phyloP scores from a whole-genome alignment of 2,329 filamentous ascomycete species.

The Fusarium austroafricanum region DNA sequence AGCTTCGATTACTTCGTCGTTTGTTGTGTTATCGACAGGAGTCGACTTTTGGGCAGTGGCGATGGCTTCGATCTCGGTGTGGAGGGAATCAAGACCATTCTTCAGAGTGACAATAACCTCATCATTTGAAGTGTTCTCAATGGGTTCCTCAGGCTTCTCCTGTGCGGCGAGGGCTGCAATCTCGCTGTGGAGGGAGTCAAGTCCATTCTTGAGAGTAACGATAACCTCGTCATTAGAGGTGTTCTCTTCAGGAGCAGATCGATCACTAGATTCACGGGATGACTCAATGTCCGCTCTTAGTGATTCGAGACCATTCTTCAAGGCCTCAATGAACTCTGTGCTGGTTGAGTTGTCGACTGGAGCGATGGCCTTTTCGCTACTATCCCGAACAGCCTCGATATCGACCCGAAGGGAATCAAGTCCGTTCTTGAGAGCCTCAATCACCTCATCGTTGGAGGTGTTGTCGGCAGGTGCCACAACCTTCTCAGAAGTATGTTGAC shows the following conservation, averaged over 20 bases:
- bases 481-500: slow-evolving; percentile 66
- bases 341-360: slow-evolving; percentile 31
- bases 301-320: slow-evolving; percentile 40
- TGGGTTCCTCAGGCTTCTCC: slow-evolving; percentile 47
- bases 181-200: slow-evolving; percentile 77
- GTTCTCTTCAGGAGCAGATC: slow-evolving; percentile 67
- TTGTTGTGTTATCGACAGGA: slow-evolving; percentile 29
- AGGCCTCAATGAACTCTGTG: slow-evolving; percentile 34
- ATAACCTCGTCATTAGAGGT: slow-evolving; percentile 85
- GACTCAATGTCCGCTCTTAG: slow-evolving; percentile 38
- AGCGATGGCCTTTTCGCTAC: slow-evolving; percentile 60
- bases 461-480: slow-evolving; percentile 17
- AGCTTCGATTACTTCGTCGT: slow-evolving; percentile 38
- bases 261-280: slow-evolving; percentile 73
- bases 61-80: slow-evolving; percentile 78
- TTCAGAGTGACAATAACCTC: slow-evolving; percentile 88
- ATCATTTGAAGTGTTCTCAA: slow-evolving; percentile 62
- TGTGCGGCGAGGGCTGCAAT: slow-evolving; percentile 72
- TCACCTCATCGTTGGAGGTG: slow-evolving; percentile 37
- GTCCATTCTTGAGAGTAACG: slow-evolving; percentile 82
- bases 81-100: slow-evolving; percentile 77
- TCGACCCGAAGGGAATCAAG: slow-evolving; percentile 33
- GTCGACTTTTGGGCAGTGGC: slow-evolving; percentile 66
- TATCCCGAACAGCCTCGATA: slow-evolving; percentile 64
- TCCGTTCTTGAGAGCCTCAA: slow-evolving; percentile 37